Percentiles rank a stretch among this genome's conserved stretches.
phyloP scores from a whole-genome alignment of 805 yeast genomes.

The Priceomyces fermenticarens region DNA sequence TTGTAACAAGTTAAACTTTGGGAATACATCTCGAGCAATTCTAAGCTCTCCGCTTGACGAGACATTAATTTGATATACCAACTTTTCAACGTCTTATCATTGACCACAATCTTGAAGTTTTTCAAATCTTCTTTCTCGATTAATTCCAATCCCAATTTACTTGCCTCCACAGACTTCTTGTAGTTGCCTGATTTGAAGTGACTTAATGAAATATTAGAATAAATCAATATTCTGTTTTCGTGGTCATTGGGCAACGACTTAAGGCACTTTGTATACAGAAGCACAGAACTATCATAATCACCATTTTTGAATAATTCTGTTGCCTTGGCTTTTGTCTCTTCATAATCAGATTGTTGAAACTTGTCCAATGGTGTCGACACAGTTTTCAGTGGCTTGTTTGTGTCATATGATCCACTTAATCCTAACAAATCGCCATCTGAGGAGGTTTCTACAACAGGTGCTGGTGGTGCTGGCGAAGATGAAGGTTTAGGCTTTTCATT shows the following conservation, averaged over 20 bases:
- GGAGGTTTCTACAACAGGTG: not conserved
- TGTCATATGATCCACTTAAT: constrained; percentile 14
- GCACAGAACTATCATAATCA: constrained; percentile 67
- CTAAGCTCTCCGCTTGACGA: constrained; percentile 81
- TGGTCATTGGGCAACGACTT: constrained; percentile 59
- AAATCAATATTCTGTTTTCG: constrained; percentile 60
- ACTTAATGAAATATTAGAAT: constrained; percentile 66
- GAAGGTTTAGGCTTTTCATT: not conserved
- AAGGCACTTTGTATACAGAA: constrained; percentile 51
- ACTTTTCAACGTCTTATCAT: constrained; percentile 55
- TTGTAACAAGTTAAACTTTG: constrained; percentile 64
- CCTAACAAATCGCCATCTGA: constrained; percentile 28
- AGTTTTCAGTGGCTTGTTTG: constrained; percentile 9
- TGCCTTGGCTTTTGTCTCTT: constrained; percentile 54
- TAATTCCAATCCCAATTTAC: constrained; percentile 46
- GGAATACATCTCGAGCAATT: constrained; percentile 67
- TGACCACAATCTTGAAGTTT: constrained; percentile 28
- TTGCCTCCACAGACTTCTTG: constrained; percentile 44
- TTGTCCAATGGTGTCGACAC: constrained; percentile 27
- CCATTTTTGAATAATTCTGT: constrained; percentile 71
- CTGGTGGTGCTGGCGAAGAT: constrained; percentile 1
- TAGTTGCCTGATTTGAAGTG: constrained; percentile 69
- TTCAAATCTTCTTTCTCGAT: constrained; percentile 24
- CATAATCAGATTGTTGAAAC: constrained; percentile 41
- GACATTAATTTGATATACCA: constrained; percentile 71